phyloP scores from a whole-genome alignment of 805 yeast species.

The Metschnikowia henanensis region DNA sequence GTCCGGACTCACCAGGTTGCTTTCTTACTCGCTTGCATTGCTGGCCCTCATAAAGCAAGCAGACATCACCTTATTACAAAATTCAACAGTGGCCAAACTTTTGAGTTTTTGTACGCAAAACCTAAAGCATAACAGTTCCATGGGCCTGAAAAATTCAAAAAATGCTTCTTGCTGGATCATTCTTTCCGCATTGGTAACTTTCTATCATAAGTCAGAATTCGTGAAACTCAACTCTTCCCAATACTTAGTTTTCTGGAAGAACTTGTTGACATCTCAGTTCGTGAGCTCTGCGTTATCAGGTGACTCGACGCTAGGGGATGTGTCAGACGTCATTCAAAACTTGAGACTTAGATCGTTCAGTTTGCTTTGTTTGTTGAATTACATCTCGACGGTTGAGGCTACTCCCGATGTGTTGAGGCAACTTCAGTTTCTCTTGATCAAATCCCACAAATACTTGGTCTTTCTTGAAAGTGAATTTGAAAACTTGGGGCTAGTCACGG shows the following conservation, averaged over 20 bases:
- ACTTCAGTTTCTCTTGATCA: conserved; percentile 40
- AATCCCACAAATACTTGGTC: conserved; percentile 41
- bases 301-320: conserved; percentile 19
- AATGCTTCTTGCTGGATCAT: conserved; percentile 42
- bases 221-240: conserved; percentile 45
- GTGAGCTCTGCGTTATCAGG: conserved; percentile 23
- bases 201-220: conserved; percentile 41
- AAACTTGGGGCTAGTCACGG: conserved; percentile 32
- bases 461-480: conserved; percentile 40
- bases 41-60: conserved; percentile 38
- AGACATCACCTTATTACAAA: conserved; percentile 34
- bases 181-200: conserved; percentile 40
- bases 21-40: conserved; percentile 37
- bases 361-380: conserved; percentile 40
- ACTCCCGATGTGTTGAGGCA: conserved; percentile 43
- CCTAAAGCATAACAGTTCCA: conserved; percentile 36
- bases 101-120: conserved; percentile 47
- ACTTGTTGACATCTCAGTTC: conserved; percentile 43
- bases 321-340: conserved; percentile 32
- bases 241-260: conserved; percentile 45
- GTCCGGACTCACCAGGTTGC: conserved; percentile 22
- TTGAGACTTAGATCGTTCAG: conserved; percentile 38
- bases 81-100: conserved; percentile 40
- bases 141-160: conserved; percentile 22
- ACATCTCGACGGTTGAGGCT: conserved; percentile 36